Evolutionary conservation across 345 rosid genomes (phyloP).

Genomic region (Leavenworthia alabamica): DNA sequence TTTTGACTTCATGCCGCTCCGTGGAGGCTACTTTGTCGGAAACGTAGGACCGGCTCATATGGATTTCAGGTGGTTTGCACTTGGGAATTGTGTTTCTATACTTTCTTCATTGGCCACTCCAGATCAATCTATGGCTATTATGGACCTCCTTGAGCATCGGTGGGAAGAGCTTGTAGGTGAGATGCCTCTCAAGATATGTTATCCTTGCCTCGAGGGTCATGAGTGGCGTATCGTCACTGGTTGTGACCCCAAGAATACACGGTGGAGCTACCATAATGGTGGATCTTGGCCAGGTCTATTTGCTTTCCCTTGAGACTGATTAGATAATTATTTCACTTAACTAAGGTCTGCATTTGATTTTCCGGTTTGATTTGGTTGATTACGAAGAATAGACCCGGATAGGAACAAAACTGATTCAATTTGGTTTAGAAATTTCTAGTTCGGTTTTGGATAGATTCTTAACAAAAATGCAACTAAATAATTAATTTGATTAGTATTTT

Average conservation of each 20-base stretch:
- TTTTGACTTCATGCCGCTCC: slow-evolving; percentile 59
- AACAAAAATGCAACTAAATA: too few species aligned
- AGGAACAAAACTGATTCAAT: not conserved
- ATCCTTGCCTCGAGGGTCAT: slow-evolving; percentile 61
- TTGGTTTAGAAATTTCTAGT: too few species aligned
- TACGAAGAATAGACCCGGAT: too few species aligned
- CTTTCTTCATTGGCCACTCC: slow-evolving; percentile 61
- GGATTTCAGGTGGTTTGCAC: slow-evolving; percentile 68
- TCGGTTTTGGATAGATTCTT: too few species aligned
- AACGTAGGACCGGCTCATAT: slow-evolving; percentile 72
- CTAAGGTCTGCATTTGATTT: too few species aligned
- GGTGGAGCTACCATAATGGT: slow-evolving; percentile 79
- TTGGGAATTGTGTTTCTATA: slow-evolving; percentile 60
- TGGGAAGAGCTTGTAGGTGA: slow-evolving; percentile 77
- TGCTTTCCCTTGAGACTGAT: not conserved
- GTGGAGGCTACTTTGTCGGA: slow-evolving; percentile 71
- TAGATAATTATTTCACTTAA: too few species aligned
- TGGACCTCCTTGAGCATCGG: slow-evolving; percentile 67
- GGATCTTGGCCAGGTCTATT: slow-evolving; percentile 78
- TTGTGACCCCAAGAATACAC: slow-evolving; percentile 68
- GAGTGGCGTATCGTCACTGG: slow-evolving; percentile 67
- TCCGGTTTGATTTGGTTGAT: not conserved
- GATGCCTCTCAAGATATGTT: slow-evolving; percentile 61
- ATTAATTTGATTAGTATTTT: too few species aligned
- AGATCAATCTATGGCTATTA: slow-evolving; percentile 70